phyloP scores from a whole-genome alignment of 352 stramenopile species.

The Phytopythium vexans region DNA sequence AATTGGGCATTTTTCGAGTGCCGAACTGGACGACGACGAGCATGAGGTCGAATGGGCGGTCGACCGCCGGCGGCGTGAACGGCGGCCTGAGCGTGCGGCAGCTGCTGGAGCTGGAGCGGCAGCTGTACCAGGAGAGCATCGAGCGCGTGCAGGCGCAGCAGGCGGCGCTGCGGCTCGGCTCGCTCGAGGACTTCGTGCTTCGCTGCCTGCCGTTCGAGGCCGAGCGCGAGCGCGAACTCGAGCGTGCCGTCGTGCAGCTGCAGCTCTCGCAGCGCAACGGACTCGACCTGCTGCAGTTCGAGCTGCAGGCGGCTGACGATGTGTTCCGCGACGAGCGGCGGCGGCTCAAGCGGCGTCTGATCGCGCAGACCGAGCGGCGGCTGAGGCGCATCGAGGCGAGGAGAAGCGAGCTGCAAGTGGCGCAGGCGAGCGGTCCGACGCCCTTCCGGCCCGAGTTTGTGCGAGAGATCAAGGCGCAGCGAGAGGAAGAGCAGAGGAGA shows the following conservation, averaged over 20 bases:
- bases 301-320: slow-evolving; percentile 72
- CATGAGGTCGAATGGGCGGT: too few relatives aligned
- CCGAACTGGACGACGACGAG: too few relatives aligned
- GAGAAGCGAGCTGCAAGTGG: slow-evolving; percentile 1
- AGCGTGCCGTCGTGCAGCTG: slow-evolving; percentile 46
- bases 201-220: slow-evolving; percentile 59
- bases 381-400: slow-evolving; percentile 21
- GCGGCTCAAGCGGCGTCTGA: slow-evolving; percentile 24
- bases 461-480: neutral
- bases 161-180: slow-evolving; percentile 37
- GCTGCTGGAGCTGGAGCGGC: slow-evolving; percentile 74
- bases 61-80: neutral
- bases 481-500: neutral
- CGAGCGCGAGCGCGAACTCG: slow-evolving; percentile 40
- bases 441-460: slow-evolving; percentile 1
- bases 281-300: slow-evolving; percentile 60
- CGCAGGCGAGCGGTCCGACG: neutral
- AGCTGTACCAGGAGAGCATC: slow-evolving; percentile 85
- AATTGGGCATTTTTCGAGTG: too few relatives aligned
- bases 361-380: slow-evolving; percentile 10
- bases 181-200: slow-evolving; percentile 56
- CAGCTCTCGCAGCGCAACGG: slow-evolving; percentile 56
- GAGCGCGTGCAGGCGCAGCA: slow-evolving; percentile 51
- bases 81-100: slow-evolving; percentile 56
- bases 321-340: slow-evolving; percentile 22